Percentiles rank a stretch among this genome's conserved stretches.
These are phyloP conservation scores for Royoungia palumana DNA, from an alignment of 768 basidiomycete genomes.

Conservation along the genomic window DNA sequence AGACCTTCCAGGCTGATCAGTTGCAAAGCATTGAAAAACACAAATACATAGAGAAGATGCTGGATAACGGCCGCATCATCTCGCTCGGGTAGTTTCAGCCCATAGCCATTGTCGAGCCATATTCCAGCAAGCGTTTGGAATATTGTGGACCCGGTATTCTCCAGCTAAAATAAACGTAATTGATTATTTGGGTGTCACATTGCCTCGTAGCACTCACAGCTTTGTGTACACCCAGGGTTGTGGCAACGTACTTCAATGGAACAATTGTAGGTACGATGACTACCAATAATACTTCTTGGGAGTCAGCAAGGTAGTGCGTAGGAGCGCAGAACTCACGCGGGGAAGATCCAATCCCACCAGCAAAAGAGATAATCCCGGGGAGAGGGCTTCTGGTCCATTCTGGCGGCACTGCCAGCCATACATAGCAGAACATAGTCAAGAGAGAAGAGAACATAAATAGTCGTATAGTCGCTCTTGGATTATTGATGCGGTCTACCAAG, in stretches of 20 bases:
- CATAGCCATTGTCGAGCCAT: slow-evolving; percentile 45
- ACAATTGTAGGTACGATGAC: slow-evolving; percentile 74
- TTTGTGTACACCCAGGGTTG: slow-evolving; percentile 76
- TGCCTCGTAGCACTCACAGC: slow-evolving; percentile 45
- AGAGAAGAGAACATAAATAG: slow-evolving; percentile 57
- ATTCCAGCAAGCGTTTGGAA: slow-evolving; percentile 73
- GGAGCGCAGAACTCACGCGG: slow-evolving; percentile 43
- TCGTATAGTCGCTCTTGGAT: slow-evolving; percentile 54
- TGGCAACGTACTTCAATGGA: slow-evolving; percentile 67
- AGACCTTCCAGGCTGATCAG: slow-evolving; percentile 49
- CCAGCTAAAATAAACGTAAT: slow-evolving; percentile 44
- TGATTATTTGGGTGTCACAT: neutral
- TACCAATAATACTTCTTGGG: slow-evolving; percentile 58
- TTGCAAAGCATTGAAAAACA: slow-evolving; percentile 56
- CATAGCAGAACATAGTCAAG: slow-evolving; percentile 57
- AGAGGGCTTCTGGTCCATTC: slow-evolving; percentile 52
- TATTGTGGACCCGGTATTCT: slow-evolving; percentile 70
- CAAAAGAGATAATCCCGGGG: slow-evolving; percentile 61
- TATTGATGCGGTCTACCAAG: slow-evolving; percentile 56
- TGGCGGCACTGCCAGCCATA: slow-evolving; percentile 65
- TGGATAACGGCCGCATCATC: slow-evolving; percentile 42
- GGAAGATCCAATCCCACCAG: slow-evolving; percentile 68
- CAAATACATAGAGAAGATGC: slow-evolving; percentile 53
- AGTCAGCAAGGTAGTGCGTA: slow-evolving; percentile 1
- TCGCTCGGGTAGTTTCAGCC: slow-evolving; percentile 17